Evolutionary conservation across 179 eudicot species (phyloP).

Genomic region (Beta corolliflora): DNA sequence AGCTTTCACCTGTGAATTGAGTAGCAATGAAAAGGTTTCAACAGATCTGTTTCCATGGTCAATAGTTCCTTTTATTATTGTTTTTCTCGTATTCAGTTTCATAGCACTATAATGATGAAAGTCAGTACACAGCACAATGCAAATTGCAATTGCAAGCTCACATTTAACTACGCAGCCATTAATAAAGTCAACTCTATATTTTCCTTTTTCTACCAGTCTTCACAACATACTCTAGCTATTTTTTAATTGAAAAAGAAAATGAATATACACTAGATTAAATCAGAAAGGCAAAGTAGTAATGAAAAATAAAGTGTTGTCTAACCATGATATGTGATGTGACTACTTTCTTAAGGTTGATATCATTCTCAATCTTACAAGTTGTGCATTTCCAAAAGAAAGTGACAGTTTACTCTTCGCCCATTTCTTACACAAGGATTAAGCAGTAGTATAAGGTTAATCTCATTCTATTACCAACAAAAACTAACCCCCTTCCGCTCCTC

Average conservation of each 20-base stretch:
- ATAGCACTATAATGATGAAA: neutral
- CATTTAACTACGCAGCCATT: slow-evolving; percentile 4
- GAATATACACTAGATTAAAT: neutral
- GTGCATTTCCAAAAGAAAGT: neutral
- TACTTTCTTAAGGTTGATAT: neutral
- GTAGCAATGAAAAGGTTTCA: slow-evolving; percentile 16
- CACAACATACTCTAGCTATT: neutral
- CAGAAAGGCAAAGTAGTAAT: neutral
- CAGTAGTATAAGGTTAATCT: neutral
- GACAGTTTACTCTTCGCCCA: neutral
- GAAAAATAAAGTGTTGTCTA: neutral
- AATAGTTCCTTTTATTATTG: neutral
- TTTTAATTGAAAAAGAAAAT: neutral
- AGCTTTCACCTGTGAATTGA: slow-evolving; percentile 66
- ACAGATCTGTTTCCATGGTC: neutral
- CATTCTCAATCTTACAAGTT: neutral
- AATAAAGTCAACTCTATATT: neutral
- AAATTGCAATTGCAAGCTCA: neutral
- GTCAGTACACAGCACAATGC: neutral
- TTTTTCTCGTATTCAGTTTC: neutral
- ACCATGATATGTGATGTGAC: neutral
- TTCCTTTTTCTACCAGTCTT: neutral
- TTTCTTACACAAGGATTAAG: neutral
- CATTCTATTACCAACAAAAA: neutral
- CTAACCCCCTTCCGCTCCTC: slow-evolving; percentile 1